Evolutionary conservation across 73 alveolate genomes (phyloP), one percentile per base, ranked within the genome.

Genomic region (Diophrys sp.): DNA sequence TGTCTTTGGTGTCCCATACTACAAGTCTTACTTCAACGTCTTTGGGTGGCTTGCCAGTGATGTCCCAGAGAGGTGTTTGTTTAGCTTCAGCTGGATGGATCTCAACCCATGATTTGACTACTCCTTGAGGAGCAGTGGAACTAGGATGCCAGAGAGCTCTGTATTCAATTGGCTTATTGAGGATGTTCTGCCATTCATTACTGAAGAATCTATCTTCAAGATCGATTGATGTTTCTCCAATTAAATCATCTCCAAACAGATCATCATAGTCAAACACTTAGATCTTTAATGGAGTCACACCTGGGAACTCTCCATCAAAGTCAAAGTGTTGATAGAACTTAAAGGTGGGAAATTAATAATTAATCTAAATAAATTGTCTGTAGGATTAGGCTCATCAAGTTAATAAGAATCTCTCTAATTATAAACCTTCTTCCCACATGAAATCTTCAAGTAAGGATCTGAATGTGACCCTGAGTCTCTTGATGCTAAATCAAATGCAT

Each of bases 181-280:
- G 87, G 54, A 96, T 54, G 66, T 90, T 69, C 81, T 96, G 92
- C 98, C 98, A 97, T 82, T 96, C 95, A 2, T 88, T 80, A 32
- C 95, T 85, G 82, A 93, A 97, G 93, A 81, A 97, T 87, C 99
- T 87, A 88, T 97, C 99, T 81, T 97, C 99, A 53, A 97, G 85
- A 78, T 97, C 99, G 14, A 97, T 83, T 66, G 85, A 69, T 26
- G 99, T 96, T 11, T 79, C 80, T 2, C 99, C 99, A n/a, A n/a
- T n/a, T n/a, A n/a, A n/a, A n/a, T n/a, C n/a, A n/a, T n/a, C n/a
- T n/a, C n/a, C n/a, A n/a, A 31, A 97, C 54, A 97, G 74, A 67
- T 93, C 96, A 90, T 97, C 98, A 76, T 92, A 91, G 88, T 97
- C 99, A 98, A 96, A 91, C 0, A 93, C 96, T 81, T 97, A 89